phyloP scores from a whole-genome alignment of 352 stramenopile species.

The Pythium dissimile region DNA sequence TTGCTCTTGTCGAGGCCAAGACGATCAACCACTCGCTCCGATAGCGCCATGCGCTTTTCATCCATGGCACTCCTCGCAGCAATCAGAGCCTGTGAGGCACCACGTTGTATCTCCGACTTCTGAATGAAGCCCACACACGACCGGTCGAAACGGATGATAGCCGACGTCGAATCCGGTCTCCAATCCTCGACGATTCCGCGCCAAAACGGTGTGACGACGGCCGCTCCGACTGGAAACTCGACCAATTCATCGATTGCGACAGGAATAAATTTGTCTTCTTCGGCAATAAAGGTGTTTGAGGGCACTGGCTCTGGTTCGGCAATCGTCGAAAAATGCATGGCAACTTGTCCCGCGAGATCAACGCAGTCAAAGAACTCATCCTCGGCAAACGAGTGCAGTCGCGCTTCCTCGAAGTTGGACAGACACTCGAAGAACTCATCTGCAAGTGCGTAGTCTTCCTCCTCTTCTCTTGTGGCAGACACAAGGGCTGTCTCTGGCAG shows the following conservation, averaged over 20 bases:
- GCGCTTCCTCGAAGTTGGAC: conserved; percentile 48
- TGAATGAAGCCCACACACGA: conserved; percentile 59
- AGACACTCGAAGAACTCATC: conserved; percentile 85
- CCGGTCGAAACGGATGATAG: conserved; percentile 33
- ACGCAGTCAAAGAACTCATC: conserved; percentile 87
- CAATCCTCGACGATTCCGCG: conserved; percentile 54
- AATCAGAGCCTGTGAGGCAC: conserved; percentile 47
- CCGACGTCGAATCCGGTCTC: conserved; percentile 30
- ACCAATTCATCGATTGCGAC: conserved; percentile 10
- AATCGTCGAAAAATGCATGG: conserved; percentile 32
- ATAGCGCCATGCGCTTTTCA: conserved; percentile 44
- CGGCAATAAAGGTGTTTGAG: background rate
- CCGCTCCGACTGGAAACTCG: conserved; percentile 53
- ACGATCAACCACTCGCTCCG: conserved; percentile 54
- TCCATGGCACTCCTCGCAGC: conserved; percentile 41
- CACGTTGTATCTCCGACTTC: conserved; percentile 49
- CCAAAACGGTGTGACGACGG: conserved; percentile 65
- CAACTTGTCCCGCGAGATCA: conserved; percentile 56
- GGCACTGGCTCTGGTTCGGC: background rate
- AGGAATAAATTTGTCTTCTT: conserved; percentile 11
- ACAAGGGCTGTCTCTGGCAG: background rate
- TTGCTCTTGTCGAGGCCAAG: conserved; percentile 40
- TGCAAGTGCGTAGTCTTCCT: conserved; percentile 53
- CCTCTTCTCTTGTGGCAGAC: background rate
- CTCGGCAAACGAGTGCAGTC: conserved; percentile 64